Conservation (phyloP, 768 basidiomycete genomes). For the Mycena galericulata region DNA sequence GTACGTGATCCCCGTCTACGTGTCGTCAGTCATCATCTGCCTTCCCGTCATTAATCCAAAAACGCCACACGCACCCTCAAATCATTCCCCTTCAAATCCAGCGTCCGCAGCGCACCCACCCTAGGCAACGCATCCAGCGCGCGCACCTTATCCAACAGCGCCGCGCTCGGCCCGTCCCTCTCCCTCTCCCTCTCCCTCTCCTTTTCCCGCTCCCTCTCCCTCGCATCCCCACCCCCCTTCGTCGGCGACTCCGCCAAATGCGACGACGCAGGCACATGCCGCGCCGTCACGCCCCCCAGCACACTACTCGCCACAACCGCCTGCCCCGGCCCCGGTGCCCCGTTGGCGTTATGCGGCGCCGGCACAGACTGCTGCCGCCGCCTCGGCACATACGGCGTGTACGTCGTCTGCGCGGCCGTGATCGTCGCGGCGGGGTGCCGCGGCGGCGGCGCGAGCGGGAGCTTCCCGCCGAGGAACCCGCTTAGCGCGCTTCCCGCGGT, state of each 20-base stretch:
- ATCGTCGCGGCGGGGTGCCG: slow-evolving; percentile 60
- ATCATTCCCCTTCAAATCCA: slow-evolving; percentile 95
- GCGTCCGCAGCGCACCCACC: slow-evolving; percentile 85
- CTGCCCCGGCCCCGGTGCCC: slow-evolving; percentile 61
- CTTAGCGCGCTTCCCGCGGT: too few species aligned
- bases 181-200: slow-evolving; percentile 38
- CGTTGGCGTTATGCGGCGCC: too few species aligned
- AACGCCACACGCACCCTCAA: slow-evolving; percentile 69
- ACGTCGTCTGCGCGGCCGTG: slow-evolving; percentile 73
- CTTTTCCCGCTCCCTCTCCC: background rate
- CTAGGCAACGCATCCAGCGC: slow-evolving; percentile 91
- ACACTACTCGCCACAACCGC: slow-evolving; percentile 79
- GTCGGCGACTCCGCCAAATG: slow-evolving; percentile 39
- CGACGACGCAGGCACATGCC: slow-evolving; percentile 52
- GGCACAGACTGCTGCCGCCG: slow-evolving; percentile 62
- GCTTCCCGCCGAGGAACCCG: slow-evolving; percentile 47
- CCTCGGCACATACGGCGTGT: slow-evolving; percentile 86
- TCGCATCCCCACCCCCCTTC: background rate
- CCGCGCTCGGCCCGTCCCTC: slow-evolving; percentile 72
- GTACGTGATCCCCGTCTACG: slow-evolving; percentile 83
- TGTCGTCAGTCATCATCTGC: slow-evolving; percentile 10
- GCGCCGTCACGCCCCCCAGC: slow-evolving; percentile 63
- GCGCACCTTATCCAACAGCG: slow-evolving; percentile 87
- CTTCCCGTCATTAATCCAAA: background rate
- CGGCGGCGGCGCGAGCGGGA: slow-evolving; percentile 49